These are phyloP conservation scores for Penicillium carneum DNA, from an alignment of 2,329 filamentous ascomycete species.

Conservation along the genomic window DNA sequence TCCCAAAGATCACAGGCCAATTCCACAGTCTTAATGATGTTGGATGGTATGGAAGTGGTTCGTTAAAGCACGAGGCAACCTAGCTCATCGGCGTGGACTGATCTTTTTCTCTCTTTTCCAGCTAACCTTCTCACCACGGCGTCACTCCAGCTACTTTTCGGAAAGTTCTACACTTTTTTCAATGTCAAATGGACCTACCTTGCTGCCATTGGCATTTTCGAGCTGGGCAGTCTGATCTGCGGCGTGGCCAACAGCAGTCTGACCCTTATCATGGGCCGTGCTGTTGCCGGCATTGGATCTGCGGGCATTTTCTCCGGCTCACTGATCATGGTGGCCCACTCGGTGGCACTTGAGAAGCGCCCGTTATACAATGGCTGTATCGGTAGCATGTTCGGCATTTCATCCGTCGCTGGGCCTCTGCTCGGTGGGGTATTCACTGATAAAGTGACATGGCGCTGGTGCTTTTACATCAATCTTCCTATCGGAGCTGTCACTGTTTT, in stretches of 20 bases:
- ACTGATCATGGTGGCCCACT: constrained; percentile 36
- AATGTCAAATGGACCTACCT: constrained; percentile 47
- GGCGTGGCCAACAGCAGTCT: constrained; percentile 43
- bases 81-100: background rate
- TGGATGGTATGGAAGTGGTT: constrained; percentile 66
- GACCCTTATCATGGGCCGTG: constrained; percentile 45
- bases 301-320: constrained; percentile 44
- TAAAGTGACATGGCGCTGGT: constrained; percentile 50
- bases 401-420: constrained; percentile 52
- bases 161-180: constrained; percentile 46
- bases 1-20: constrained; percentile 29
- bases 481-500: constrained; percentile 51
- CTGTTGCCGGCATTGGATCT: constrained; percentile 44
- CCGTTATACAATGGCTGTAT: constrained; percentile 55
- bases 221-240: constrained; percentile 48
- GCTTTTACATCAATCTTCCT: constrained; percentile 57
- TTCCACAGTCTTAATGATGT: constrained; percentile 57
- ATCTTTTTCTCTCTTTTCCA: background rate
- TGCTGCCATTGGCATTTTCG: constrained; percentile 45
- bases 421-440: constrained; percentile 57
- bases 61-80: background rate
- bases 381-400: constrained; percentile 65
- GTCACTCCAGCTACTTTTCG: constrained; percentile 48
- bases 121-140: constrained; percentile 44
- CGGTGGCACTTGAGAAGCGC: constrained; percentile 62